These are phyloP conservation scores for Rhododendron williamsianum DNA, from an alignment of 148 eudicot genomes.

Conservation along the genomic window DNA sequence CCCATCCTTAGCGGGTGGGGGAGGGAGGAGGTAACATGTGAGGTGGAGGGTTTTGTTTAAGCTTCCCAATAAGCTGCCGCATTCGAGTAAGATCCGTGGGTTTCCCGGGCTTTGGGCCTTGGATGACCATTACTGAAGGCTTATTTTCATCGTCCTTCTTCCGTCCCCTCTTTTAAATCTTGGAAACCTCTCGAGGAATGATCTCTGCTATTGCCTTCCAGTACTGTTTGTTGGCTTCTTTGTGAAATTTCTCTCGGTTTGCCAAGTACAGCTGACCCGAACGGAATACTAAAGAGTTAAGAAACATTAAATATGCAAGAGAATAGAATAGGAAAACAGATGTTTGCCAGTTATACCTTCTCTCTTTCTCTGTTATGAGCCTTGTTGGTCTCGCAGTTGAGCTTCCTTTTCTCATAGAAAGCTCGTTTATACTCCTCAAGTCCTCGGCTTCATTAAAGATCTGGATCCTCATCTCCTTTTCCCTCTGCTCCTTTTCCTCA, in stretches of 20 bases:
- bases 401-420: constrained; percentile 59
- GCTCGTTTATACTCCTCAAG: constrained; percentile 54
- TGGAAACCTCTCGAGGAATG: constrained; percentile 40
- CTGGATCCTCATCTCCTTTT: constrained; percentile 66
- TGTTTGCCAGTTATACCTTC: constrained; percentile 37
- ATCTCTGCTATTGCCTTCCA: constrained; percentile 57
- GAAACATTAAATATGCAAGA: background rate
- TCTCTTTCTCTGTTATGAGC: constrained; percentile 69
- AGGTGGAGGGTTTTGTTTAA: constrained; percentile 34
- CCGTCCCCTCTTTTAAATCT: too few species aligned
- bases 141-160: too few species aligned
- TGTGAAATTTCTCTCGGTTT: constrained; percentile 57
- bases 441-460: constrained; percentile 75
- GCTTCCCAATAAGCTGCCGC: constrained; percentile 35
- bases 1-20: constrained; percentile 16
- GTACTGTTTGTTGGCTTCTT: constrained; percentile 48
- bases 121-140: constrained; percentile 27
- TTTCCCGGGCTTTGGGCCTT: constrained; percentile 58
- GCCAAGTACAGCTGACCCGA: constrained; percentile 31
- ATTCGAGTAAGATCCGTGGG: constrained; percentile 46
- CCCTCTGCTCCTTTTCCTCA: constrained; percentile 70
- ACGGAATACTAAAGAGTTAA: background rate
- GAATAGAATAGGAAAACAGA: background rate
- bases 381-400: constrained; percentile 46
- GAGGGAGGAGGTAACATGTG: constrained; percentile 43